Evolutionary conservation across 371 early-diverging fungal species (phyloP).

Genomic region (Mucor irregularis): DNA sequence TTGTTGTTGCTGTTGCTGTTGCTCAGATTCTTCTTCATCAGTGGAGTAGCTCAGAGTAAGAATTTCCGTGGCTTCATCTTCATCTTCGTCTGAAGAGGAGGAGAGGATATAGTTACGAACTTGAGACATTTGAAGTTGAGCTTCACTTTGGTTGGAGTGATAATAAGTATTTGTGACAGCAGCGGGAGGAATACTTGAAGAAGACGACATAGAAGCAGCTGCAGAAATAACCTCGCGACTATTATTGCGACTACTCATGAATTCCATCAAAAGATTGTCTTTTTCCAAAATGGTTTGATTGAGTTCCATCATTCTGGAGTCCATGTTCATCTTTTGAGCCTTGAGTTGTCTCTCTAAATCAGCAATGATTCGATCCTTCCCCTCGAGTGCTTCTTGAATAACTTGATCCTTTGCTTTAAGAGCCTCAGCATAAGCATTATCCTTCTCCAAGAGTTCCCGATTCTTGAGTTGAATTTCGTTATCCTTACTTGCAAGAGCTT

Average conservation of each 20-base stretch:
- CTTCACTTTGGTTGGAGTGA: slow-evolving; percentile 9
- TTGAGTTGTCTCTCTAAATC: slow-evolving; percentile 10
- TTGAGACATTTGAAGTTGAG: slow-evolving; percentile 17
- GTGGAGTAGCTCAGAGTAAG: slow-evolving; percentile 11
- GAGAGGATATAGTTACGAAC: slow-evolving; percentile 19
- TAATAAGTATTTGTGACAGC: slow-evolving; percentile 2
- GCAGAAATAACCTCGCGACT: slow-evolving; percentile 13
- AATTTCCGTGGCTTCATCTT: slow-evolving; percentile 6
- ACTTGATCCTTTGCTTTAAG: not conserved
- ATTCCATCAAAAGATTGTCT: slow-evolving; percentile 18
- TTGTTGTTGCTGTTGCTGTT: not conserved
- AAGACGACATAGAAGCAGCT: not conserved
- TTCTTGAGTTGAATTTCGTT: no score
- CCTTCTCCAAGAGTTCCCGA: not conserved
- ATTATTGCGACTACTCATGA: slow-evolving; percentile 18
- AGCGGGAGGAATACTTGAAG: not conserved
- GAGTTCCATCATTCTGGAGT: slow-evolving; percentile 22
- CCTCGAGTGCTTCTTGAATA: not conserved
- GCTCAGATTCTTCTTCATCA: slow-evolving; percentile 16
- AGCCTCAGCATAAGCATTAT: not conserved
- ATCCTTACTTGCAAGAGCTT: no score
- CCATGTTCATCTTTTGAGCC: slow-evolving; percentile 20
- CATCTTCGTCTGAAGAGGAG: slow-evolving; percentile 13
- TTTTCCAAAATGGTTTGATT: slow-evolving; percentile 26
- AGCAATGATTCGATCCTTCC: slow-evolving; percentile 5